Conservation (phyloP, 2,329 filamentous ascomycete genomes). For the Neurospora crassa region DNA sequence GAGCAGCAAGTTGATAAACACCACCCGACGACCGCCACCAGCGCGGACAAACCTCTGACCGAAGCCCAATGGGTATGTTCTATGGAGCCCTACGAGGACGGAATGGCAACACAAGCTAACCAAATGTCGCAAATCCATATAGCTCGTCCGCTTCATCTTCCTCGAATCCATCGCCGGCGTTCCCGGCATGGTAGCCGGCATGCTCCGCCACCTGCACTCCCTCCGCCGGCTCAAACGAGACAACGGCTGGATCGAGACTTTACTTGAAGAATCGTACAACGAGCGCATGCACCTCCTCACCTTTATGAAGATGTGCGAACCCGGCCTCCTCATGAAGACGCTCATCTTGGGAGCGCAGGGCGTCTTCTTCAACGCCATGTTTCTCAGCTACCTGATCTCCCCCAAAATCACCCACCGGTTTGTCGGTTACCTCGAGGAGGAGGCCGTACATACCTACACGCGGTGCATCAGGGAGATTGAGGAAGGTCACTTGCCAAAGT, state of each 20-base stretch:
- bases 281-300: constrained; percentile 87
- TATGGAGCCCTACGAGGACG: background rate
- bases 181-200: constrained; percentile 93
- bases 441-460: constrained; percentile 92
- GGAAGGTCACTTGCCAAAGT: constrained; percentile 70
- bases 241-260: constrained; percentile 92
- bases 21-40: constrained; percentile 44
- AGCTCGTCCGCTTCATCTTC: constrained; percentile 79
- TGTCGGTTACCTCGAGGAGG: constrained; percentile 94
- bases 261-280: constrained; percentile 85
- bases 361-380: constrained; percentile 93
- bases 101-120: constrained; percentile 7
- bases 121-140: background rate
- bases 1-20: constrained; percentile 57
- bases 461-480: constrained; percentile 83
- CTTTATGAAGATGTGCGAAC: constrained; percentile 74
- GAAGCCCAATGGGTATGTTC: constrained; percentile 68
- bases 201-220: constrained; percentile 80
- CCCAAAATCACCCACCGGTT: constrained; percentile 89
- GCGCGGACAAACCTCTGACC: constrained; percentile 53
- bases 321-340: constrained; percentile 74
- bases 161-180: constrained; percentile 91
- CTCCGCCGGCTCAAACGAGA: constrained; percentile 81
- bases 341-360: constrained; percentile 91
- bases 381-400: constrained; percentile 77